Percentiles rank a stretch among this genome's conserved stretches.
phyloP scores from a whole-genome alignment of 2,329 filamentous ascomycete species.

The Penicillium sp. region DNA sequence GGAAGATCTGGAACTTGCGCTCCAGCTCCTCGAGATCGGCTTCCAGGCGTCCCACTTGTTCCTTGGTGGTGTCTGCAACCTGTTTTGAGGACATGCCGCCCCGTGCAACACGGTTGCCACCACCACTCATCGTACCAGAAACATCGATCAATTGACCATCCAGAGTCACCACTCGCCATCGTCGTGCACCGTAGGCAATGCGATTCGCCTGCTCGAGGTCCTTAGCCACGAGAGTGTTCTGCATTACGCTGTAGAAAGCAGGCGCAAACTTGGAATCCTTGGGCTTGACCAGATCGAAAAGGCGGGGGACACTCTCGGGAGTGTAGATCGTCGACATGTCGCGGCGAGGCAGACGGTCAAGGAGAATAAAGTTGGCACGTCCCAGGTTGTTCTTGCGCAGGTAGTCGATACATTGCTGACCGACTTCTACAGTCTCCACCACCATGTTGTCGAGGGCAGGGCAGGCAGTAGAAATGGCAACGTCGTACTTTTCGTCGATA shows the following conservation, averaged over 20 bases:
- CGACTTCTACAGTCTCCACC: conserved; percentile 92
- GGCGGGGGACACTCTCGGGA: conserved; percentile 86
- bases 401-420: conserved; percentile 98
- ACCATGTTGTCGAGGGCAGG: conserved; percentile 93
- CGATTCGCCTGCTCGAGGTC: conserved; percentile 96
- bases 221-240: conserved; percentile 91
- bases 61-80: conserved; percentile 82
- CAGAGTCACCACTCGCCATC: conserved; percentile 96
- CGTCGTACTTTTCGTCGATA: conserved; percentile 92
- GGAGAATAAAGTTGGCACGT: conserved; percentile 93
- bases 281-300: conserved; percentile 90
- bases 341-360: conserved; percentile 81
- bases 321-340: conserved; percentile 83
- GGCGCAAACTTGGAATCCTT: conserved; percentile 86
- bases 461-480: conserved; percentile 98
- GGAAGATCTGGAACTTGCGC: conserved; percentile 80
- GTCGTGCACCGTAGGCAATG: conserved; percentile 89
- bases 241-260: conserved; percentile 93
- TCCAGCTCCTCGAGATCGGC: conserved; percentile 84
- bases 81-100: conserved; percentile 98
- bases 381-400: conserved; percentile 96
- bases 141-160: conserved; percentile 96
- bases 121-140: conserved; percentile 98
- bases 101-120: conserved; percentile 86
- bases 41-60: conserved; percentile 87